These are phyloP conservation scores for Elaeis guineensis DNA, from an alignment of 176 grass and related monocot genomes.

Conservation along the genomic window DNA sequence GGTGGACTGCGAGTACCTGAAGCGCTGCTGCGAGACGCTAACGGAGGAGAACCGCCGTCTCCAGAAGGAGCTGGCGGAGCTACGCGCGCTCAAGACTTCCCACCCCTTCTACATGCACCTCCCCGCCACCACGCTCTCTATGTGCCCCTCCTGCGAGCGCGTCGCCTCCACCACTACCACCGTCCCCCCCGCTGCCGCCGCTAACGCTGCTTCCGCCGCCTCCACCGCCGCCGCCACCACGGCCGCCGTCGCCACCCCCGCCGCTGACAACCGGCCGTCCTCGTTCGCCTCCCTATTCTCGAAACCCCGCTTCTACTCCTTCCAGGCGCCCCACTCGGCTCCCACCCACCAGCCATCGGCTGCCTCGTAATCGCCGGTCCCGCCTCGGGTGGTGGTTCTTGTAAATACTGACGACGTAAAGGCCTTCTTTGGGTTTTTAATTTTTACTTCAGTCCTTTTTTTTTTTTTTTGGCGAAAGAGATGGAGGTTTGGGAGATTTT, in stretches of 20 bases:
- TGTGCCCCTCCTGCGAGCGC: slow-evolving; percentile 98
- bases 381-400: no score
- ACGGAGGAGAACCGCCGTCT: slow-evolving; percentile 97
- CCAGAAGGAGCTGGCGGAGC: slow-evolving; percentile 87
- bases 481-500: no score
- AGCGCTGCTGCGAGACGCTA: slow-evolving; percentile 97
- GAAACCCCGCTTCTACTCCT: slow-evolving; percentile 17
- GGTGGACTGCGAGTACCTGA: slow-evolving; percentile 93
- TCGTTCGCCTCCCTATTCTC: slow-evolving; percentile 77
- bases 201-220: not conserved
- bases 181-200: not conserved
- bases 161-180: slow-evolving; percentile 26
- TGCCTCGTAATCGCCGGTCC: no score
- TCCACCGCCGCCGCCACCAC: slow-evolving; percentile 21
- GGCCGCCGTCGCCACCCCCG: not conserved
- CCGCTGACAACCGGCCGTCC: slow-evolving; percentile 29
- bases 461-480: no score
- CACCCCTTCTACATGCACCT: slow-evolving; percentile 88
- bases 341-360: not conserved
- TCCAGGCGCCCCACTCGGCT: slow-evolving; percentile 1
- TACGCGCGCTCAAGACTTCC: slow-evolving; percentile 69
- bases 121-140: slow-evolving; percentile 89
- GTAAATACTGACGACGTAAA: no score
- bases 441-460: no score
- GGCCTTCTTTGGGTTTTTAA: no score